Percentiles rank a stretch among this genome's conserved stretches.
phyloP scores from a whole-genome alignment of 1,139 yeast genomes.

The Kluyveromyces sp. region DNA sequence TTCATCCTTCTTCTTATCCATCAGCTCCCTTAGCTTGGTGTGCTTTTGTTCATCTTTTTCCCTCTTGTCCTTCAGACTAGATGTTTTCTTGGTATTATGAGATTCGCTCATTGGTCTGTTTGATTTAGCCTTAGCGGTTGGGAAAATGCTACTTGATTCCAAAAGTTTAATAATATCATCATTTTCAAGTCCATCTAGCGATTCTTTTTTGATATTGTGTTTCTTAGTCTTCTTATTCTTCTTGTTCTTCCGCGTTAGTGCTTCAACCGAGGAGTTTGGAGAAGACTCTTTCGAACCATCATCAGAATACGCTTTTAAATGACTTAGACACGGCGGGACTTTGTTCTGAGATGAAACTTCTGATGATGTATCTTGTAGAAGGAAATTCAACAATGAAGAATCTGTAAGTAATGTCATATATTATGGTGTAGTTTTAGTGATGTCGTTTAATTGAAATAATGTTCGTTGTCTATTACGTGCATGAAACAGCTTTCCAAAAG shows the following conservation, averaged over 20 bases:
- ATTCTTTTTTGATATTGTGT: too few species aligned
- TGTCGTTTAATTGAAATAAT: not conserved
- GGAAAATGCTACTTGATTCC: not conserved
- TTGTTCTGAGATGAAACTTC: not conserved
- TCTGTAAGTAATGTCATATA: not conserved
- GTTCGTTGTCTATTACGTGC: not conserved
- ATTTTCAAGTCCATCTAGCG: not conserved
- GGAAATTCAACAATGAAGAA: conserved; percentile 6
- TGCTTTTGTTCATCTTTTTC: too few species aligned
- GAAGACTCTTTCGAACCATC: not conserved
- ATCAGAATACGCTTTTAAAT: not conserved
- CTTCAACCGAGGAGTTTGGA: not conserved
- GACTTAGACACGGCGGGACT: not conserved
- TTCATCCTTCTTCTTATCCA: too few species aligned
- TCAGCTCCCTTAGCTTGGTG: too few species aligned
- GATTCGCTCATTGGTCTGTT: too few species aligned
- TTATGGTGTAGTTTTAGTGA: not conserved
- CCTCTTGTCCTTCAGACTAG: too few species aligned
- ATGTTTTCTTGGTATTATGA: too few species aligned
- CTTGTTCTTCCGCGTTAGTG: not conserved
- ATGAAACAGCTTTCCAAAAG: not conserved
- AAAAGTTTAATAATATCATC: not conserved
- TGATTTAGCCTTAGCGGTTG: too few species aligned
- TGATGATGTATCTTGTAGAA: conserved; percentile 3
- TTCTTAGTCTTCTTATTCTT: too few species aligned